Evolutionary conservation across 371 early-diverging fungal genomes (phyloP).

Genomic region (Saksenaea vasiformis): DNA sequence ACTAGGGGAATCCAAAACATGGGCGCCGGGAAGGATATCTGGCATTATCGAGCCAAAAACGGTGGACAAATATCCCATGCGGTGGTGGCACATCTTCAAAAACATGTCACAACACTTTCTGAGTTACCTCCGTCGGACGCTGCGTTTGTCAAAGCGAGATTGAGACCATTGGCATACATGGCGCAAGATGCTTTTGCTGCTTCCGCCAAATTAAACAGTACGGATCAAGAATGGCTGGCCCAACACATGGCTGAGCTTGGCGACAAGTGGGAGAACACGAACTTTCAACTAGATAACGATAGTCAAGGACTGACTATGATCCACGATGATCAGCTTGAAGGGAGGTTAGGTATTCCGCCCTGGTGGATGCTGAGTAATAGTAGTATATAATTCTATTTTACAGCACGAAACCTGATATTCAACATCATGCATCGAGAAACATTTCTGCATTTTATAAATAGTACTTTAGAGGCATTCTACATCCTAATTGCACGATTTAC

Average conservation of each 20-base stretch:
- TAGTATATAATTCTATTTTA: background rate
- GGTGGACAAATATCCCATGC: constrained; percentile 26
- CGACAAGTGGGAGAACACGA: background rate
- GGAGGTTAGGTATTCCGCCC: background rate
- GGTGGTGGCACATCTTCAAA: constrained; percentile 21
- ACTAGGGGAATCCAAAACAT: constrained; percentile 49
- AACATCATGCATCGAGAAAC: constrained; percentile 1
- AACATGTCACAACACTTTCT: constrained; percentile 12
- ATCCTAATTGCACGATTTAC: background rate
- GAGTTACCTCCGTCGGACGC: constrained; percentile 6
- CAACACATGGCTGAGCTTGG: constrained; percentile 4
- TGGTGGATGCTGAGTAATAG: constrained; percentile 10
- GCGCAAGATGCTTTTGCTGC: constrained; percentile 18
- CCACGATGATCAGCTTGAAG: constrained; percentile 6
- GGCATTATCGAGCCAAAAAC: constrained; percentile 35
- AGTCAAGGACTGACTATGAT: background rate
- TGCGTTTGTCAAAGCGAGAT: constrained; percentile 13
- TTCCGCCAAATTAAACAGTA: background rate
- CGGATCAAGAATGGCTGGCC: constrained; percentile 7
- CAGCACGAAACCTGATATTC: background rate
- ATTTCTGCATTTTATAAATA: background rate
- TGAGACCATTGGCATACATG: constrained; percentile 27
- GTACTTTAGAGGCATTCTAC: background rate
- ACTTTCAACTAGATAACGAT: constrained; percentile 8
- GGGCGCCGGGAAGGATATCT: constrained; percentile 33